Conservation (phyloP, 1,284 basidiomycete genomes). For the Malassezia cuniculi region DNA sequence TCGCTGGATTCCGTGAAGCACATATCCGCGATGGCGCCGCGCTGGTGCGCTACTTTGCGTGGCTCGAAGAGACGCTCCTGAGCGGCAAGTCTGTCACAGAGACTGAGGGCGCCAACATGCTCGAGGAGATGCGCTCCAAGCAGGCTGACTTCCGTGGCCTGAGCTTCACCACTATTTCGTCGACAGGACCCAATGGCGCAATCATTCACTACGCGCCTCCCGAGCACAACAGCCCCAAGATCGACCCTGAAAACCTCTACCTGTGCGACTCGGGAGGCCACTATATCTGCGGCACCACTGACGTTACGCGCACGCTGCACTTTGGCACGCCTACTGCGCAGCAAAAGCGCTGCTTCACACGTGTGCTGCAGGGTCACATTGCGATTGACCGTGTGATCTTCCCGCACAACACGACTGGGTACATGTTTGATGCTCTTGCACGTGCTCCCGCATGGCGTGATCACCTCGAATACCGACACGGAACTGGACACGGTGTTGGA, state of each 20-base stretch:
- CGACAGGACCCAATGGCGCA: constrained; percentile 71
- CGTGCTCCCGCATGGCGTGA: constrained; percentile 77
- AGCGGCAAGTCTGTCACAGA: constrained; percentile 61
- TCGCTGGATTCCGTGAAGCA: constrained; percentile 74
- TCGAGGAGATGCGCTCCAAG: constrained; percentile 68
- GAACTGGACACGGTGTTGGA: constrained; percentile 39
- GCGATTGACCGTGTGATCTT: constrained; percentile 74
- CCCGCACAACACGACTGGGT: constrained; percentile 72
- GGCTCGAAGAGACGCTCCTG: constrained; percentile 73
- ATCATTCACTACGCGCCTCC: constrained; percentile 88
- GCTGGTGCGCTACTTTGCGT: constrained; percentile 65
- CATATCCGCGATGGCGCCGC: constrained; percentile 86
- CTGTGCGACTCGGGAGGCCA: constrained; percentile 87
- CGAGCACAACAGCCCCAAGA: constrained; percentile 59
- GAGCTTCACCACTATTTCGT: constrained; percentile 85
- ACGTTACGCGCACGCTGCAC: constrained; percentile 55
- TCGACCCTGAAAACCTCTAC: constrained; percentile 55
- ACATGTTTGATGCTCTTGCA: constrained; percentile 67
- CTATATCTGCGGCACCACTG: constrained; percentile 85
- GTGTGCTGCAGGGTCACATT: constrained; percentile 65
- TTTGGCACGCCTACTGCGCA: constrained; percentile 33
- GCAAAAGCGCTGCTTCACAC: constrained; percentile 37
- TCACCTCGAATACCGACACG: constrained; percentile 57
- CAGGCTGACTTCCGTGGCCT: constrained; percentile 69
- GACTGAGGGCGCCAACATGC: constrained; percentile 62